Evolutionary conservation across 163 green algal species (phyloP).

Genomic region (Volvox carteri): DNA sequence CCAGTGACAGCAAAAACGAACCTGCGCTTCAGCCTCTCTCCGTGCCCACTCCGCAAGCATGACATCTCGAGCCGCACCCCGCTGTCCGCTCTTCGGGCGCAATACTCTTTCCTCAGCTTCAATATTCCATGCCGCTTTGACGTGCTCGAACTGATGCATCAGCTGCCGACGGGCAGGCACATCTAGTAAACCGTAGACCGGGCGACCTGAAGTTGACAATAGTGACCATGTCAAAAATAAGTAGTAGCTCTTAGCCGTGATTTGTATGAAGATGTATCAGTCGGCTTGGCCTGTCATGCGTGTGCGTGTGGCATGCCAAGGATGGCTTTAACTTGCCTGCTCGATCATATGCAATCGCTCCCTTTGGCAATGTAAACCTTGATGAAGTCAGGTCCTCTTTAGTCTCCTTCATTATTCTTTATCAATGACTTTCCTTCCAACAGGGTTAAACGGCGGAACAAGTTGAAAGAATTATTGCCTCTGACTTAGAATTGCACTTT

Average conservation of each 20-base stretch:
- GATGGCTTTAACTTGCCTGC: no score
- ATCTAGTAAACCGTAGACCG: not conserved
- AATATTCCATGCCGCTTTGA: not conserved
- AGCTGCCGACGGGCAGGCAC: not conserved
- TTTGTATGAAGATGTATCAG: no score
- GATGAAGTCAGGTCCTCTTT: not conserved
- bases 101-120: not conserved
- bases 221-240: no score
- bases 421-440: not conserved
- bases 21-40: not conserved
- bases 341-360: not conserved
- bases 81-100: not conserved
- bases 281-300: no score
- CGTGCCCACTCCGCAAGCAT: not conserved
- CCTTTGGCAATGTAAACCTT: slow-evolving; percentile 17
- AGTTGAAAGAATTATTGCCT: no score
- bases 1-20: not conserved
- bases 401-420: not conserved
- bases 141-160: not conserved
- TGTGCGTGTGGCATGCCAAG: no score
- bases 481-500: not conserved
- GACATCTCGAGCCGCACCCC: not conserved
- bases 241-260: no score
- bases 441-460: no score
- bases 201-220: not conserved